Base-by-base conservation (phyloP, 805 yeast genomes). In the Torulaspora microellipsoides region DNA sequence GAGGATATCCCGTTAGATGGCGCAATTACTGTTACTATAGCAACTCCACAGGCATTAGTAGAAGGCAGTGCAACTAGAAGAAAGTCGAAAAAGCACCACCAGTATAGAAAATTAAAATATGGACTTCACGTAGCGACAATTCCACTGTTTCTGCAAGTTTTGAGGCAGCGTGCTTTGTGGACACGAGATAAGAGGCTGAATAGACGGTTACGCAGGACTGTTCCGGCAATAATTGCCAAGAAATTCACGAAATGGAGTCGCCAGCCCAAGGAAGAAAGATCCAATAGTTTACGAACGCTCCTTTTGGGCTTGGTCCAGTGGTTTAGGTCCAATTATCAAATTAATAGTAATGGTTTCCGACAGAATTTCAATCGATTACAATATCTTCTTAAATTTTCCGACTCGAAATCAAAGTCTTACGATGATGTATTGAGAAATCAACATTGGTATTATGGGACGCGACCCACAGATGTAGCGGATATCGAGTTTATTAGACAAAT, bases 281-380 rank as follows among this genome's bases (percentile, higher is more conserved):
- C 25, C 3, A 34, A 40, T 7, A 36, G 32, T n/a, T 15, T 52
- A 3, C 31, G 51, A 17, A 58, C 60, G 1, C 30, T 57, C 8
- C 27, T 59, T 5, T 30, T 57, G 6, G 65, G 65, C 1, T 38
- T 57, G 10, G 43, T 53, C 1, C 34, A 41, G 15, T 60, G 65
- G 65, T 60, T 53, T 40, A 43, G 60, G 38, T 33, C 52, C 1
- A 40, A 56, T 39, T 60, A 52, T 33, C 45, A 54, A 35, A 49
- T 58, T 9, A 57, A 59, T 43, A 45, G 52, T 14, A 56, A 54
- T 36, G 64, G 64, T 11, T 55, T 57, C 25, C 42, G 65, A 13
- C 65, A 59, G 32, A 52, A 54, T 23, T 44, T 46, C 14, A 29
- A 43, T 8, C 44, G 58, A 13, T 20, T 53, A 8, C 38, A 48